phyloP scores from a whole-genome alignment of 73 alveolate species.

The Paramecium pentaurelia region DNA sequence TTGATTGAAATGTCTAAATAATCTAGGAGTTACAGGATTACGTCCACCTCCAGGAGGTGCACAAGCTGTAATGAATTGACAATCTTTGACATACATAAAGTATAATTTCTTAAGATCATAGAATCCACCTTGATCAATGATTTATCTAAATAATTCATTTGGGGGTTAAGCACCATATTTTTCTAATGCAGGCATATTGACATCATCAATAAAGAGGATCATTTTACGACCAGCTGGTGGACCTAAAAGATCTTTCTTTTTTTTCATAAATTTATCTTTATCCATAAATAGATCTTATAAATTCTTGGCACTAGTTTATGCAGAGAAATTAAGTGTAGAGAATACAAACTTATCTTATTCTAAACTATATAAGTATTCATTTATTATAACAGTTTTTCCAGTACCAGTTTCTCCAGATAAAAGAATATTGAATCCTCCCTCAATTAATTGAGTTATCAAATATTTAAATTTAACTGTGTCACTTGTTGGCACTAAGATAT shows the following conservation, averaged over 20 bases:
- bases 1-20: slow-evolving; percentile 99
- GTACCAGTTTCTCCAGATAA: slow-evolving; percentile 99
- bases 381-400: slow-evolving; percentile 98
- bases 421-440: slow-evolving; percentile 89
- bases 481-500: slow-evolving; percentile 96
- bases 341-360: slow-evolving; percentile 79
- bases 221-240: slow-evolving; percentile 99
- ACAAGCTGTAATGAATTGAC: slow-evolving; percentile 98
- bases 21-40: slow-evolving; percentile 98
- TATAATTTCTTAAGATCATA: slow-evolving; percentile 97
- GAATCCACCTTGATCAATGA: slow-evolving; percentile 97
- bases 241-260: slow-evolving; percentile 96
- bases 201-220: slow-evolving; percentile 99
- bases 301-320: slow-evolving; percentile 96
- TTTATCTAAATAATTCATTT: slow-evolving; percentile 98
- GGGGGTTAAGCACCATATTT: slow-evolving; percentile 99
- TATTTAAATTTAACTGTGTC: slow-evolving; percentile 97
- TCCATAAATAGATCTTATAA: slow-evolving; percentile 89
- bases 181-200: slow-evolving; percentile 99
- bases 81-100: slow-evolving; percentile 95
- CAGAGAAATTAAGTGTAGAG: slow-evolving; percentile 98
- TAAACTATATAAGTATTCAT: slow-evolving; percentile 72
- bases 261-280: slow-evolving; percentile 95
- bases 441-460: slow-evolving; percentile 85
- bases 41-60: slow-evolving; percentile 99